Evolutionary conservation across 2,329 filamentous ascomycete species (phyloP).

Genomic region (Colletotrichum sp.): DNA sequence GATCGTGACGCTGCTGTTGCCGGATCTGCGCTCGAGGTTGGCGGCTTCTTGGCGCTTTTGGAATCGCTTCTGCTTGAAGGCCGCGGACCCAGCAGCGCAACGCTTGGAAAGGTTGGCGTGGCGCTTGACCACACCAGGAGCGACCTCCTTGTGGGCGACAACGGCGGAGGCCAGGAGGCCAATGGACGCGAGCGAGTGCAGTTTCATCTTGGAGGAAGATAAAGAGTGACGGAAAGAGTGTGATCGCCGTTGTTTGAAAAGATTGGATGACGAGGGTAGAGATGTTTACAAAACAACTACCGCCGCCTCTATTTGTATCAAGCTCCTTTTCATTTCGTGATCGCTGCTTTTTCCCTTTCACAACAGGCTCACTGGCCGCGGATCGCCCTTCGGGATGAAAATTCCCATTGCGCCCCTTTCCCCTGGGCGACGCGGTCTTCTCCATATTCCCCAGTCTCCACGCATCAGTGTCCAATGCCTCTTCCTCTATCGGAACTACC

Average conservation of each 20-base stretch:
- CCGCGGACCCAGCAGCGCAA: neutral
- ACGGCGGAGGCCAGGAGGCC: neutral
- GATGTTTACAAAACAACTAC: neutral
- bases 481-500: neutral
- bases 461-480: neutral
- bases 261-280: neutral
- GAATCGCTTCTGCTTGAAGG: neutral
- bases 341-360: neutral
- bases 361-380: neutral
- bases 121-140: neutral
- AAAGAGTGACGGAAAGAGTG: neutral
- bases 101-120: neutral
- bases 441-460: neutral
- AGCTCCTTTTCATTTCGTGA: neutral
- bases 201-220: neutral
- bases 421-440: neutral
- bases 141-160: neutral
- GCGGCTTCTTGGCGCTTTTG: neutral
- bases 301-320: neutral
- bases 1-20: neutral
- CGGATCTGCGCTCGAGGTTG: neutral
- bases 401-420: neutral
- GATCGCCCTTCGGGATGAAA: neutral
- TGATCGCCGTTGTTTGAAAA: neutral
- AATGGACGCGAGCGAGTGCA: neutral